phyloP scores from a whole-genome alignment of 1,284 basidiomycete species.

The Ceratobasidium sp. region DNA sequence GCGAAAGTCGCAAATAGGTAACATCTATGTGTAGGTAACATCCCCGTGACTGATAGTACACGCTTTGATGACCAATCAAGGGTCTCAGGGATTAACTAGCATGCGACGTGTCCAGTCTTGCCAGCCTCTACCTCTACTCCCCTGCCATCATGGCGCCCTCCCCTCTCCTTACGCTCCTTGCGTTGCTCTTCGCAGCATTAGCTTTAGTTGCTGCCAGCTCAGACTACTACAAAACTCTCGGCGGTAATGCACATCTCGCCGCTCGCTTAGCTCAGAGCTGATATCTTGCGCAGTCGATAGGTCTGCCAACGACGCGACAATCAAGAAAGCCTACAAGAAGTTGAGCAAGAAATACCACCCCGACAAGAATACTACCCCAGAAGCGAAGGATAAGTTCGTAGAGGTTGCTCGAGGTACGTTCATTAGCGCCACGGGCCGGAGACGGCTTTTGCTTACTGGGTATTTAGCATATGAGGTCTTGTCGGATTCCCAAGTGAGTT shows the following conservation, averaged over 20 bases:
- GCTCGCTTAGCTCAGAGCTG: not conserved
- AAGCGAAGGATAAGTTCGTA: slow-evolving; percentile 87
- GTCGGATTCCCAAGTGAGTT: slow-evolving; percentile 79
- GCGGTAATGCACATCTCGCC: slow-evolving; percentile 62
- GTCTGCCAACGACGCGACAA: slow-evolving; percentile 86
- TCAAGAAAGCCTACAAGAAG: slow-evolving; percentile 91
- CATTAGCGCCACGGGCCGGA: slow-evolving; percentile 1
- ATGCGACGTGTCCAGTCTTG: slow-evolving; percentile 46
- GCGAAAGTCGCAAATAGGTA: no score
- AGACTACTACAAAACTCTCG: slow-evolving; percentile 82
- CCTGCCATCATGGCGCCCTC: slow-evolving; percentile 35
- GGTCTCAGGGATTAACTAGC: slow-evolving; percentile 36
- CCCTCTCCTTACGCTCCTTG: slow-evolving; percentile 21
- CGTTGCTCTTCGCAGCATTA: slow-evolving; percentile 39
- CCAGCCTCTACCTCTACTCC: not conserved
- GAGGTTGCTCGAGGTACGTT: slow-evolving; percentile 86
- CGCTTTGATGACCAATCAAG: slow-evolving; percentile 26
- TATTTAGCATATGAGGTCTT: slow-evolving; percentile 90
- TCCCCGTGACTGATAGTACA: no score
- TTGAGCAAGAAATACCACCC: slow-evolving; percentile 92
- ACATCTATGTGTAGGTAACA: no score
- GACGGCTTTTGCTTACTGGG: slow-evolving; percentile 9
- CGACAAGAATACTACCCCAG: slow-evolving; percentile 91
- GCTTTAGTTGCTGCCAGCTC: slow-evolving; percentile 60
- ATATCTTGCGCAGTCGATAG: slow-evolving; percentile 69